Base-by-base conservation (phyloP, 2,329 filamentous ascomycete genomes). In the Aspergillaceae sp. region DNA sequence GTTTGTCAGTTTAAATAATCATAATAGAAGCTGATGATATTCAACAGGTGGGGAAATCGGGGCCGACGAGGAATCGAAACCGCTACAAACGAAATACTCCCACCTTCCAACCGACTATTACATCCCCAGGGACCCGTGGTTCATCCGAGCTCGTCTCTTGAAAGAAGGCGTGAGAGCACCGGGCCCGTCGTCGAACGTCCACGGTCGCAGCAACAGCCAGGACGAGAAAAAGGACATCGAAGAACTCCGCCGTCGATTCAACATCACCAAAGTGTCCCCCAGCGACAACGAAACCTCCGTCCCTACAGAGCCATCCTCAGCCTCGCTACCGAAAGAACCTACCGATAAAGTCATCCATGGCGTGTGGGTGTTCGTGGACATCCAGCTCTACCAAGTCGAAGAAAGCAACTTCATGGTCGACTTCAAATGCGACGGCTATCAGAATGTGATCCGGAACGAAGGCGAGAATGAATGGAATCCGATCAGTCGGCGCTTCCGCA, bases 341-440 rank as follows among this genome's bases (percentile, higher is more conserved):
- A 66, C 71, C 8, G 65, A 73, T 40, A 61, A 70, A 1, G 63
- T 69, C 3, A 73, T 79, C 44, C 80, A 88, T 52, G 85, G 86
- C 46, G 82, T 94, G n/a, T 91, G 86, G 63, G 85, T 97, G 60
- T 92, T 95, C 63, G 82, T 98, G 64, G 90, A 94, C 54, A 96
- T 98, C 52, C 92, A 96, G 65, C 83, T 96, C 43, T 96, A 96
- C 68, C 85, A 89, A 62, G 89, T 97, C 74, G 91, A 97, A 65
- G 82, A 83, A 48, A 85, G 87, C 46, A 91, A 92, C 54, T 97
- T 91, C 67, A 83, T 98, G 51, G 92, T 98, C 42, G 92, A 98
- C 66, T 98, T 98, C 75, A 97, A 96, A 65, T 97, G 91, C 65
- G 90, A 92, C 9, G 92, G 92, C 19, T 98, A 98, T 69, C 92